Evolutionary conservation across 306 rosid species (phyloP).

Genomic region (Sophora flavescens): DNA sequence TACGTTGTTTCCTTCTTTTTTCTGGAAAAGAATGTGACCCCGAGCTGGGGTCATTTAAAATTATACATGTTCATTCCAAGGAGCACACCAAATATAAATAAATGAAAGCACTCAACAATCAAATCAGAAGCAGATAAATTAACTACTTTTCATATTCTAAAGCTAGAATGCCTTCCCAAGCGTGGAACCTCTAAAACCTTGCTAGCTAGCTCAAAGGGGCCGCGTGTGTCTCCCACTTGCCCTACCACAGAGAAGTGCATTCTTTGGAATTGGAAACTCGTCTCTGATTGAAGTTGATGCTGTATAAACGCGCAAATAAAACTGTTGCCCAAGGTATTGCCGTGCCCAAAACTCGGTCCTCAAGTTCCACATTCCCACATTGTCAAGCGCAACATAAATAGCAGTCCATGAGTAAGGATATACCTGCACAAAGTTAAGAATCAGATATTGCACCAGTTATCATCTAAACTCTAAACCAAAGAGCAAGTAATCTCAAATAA

Average conservation of each 20-base stretch:
- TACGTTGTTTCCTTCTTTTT: slow-evolving; percentile 7
- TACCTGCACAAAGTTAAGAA: slow-evolving; percentile 60
- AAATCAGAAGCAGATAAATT: slow-evolving; percentile 48
- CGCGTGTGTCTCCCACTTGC: slow-evolving; percentile 87
- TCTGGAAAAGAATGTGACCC: slow-evolving; percentile 84
- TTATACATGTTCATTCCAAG: slow-evolving; percentile 34
- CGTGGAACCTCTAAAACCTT: slow-evolving; percentile 9
- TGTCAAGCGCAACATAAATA: slow-evolving; percentile 82
- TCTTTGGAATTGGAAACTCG: slow-evolving; percentile 91
- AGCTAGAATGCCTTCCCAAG: slow-evolving; percentile 50
- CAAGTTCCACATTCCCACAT: slow-evolving; percentile 99
- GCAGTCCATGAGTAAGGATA: slow-evolving; percentile 98
- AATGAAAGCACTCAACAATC: slow-evolving; percentile 45
- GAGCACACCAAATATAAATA: slow-evolving; percentile 40
- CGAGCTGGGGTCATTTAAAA: slow-evolving; percentile 78
- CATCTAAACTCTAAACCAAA: slow-evolving; percentile 8
- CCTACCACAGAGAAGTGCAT: slow-evolving; percentile 88
- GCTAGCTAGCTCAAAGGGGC: slow-evolving; percentile 66
- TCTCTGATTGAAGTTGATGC: slow-evolving; percentile 78
- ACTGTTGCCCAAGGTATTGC: slow-evolving; percentile 90
- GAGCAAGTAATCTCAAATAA: background rate
- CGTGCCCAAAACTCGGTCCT: slow-evolving; percentile 96
- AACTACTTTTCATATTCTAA: slow-evolving; percentile 42
- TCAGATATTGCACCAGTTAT: background rate
- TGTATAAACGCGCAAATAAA: slow-evolving; percentile 90